Evolutionary conservation across 2,329 filamentous ascomycete species (phyloP).

Genomic region (Rutstroemia sydowiana): DNA sequence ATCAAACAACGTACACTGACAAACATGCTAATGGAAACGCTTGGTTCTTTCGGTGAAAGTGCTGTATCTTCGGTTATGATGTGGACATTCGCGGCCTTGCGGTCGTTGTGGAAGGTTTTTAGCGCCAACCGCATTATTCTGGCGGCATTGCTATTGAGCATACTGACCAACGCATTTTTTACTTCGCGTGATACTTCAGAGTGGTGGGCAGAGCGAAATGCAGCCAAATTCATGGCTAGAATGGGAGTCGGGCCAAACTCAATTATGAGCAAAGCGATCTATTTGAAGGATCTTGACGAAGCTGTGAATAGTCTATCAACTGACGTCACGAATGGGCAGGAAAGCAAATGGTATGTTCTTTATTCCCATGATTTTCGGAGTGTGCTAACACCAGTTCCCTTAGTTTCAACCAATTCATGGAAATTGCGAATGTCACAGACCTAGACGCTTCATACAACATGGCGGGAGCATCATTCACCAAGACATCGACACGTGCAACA

Average conservation of each 20-base stretch:
- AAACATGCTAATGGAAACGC: constrained; percentile 64
- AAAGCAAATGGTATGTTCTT: constrained; percentile 43
- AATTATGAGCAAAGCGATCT: constrained; percentile 80
- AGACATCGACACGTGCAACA: constrained; percentile 44
- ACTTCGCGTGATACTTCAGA: constrained; percentile 63
- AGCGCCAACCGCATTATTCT: constrained; percentile 72
- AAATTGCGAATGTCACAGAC: constrained; percentile 50
- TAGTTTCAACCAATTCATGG: constrained; percentile 54
- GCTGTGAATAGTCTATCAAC: constrained; percentile 33
- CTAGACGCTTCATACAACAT: constrained; percentile 50
- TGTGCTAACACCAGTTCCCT: constrained; percentile 12
- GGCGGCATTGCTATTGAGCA: constrained; percentile 58
- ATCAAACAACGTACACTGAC: constrained; percentile 55
- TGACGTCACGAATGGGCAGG: constrained; percentile 21
- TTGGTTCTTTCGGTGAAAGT: constrained; percentile 67
- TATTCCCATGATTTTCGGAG: neutral
- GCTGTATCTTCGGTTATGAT: constrained; percentile 70
- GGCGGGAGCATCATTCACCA: constrained; percentile 40
- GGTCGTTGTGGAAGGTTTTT: constrained; percentile 58
- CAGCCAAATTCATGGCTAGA: constrained; percentile 70
- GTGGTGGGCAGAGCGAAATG: constrained; percentile 83
- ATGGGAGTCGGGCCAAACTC: constrained; percentile 73
- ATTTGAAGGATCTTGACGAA: constrained; percentile 71
- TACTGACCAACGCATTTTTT: constrained; percentile 66
- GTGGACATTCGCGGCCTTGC: constrained; percentile 61